Base-by-base conservation (phyloP, 2,329 filamentous ascomycete species). In the Claviceps capensis region DNA sequence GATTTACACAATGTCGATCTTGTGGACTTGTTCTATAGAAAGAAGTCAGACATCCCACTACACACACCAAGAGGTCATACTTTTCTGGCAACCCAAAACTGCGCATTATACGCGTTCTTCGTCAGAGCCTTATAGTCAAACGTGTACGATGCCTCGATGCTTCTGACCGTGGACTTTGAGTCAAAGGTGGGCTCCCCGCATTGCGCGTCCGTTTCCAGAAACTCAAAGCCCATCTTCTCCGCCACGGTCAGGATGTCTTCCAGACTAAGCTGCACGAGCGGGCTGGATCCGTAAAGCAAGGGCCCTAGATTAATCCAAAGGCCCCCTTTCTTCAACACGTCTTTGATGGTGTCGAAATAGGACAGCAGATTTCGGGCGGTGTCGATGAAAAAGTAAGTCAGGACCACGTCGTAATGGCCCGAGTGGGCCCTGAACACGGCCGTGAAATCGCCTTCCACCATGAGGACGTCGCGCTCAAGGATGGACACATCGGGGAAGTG, bases 321-420 rank as follows among this genome's bases (percentile, higher is more conserved):
- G 0, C 77, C 77, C 0, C 75, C 76, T 0, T 62, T 59, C 44
- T 65, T 69, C 2, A 81, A 65, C 0, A 77, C 57, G 0, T 60
- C 61, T 48, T 73, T 66, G 44, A 79, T 79, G 0, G 71, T 77
- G 38, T 80, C 75, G 5, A 81, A 65, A 54, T 81, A 81, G 0
- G 59, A 63, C 60, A 79, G 67, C 1, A 79, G 60, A 51, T 81
- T 81, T 0, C 76, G 69, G 0, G 78, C 77, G 0, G 77, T 81
- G 58, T 81, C 78, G 56, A 81, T 79, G 62, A 81, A 81, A 63
- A 80, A 81, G 44, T 79, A 71, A 0, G 78, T 79, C 0, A 79
- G 61, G 0, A 81, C 62, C 1, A 71, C 65, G 50, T 81, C 76
- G 59, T 69, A 80, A 4, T 57, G 49, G 0, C 59, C 58, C 0